Conservation (phyloP, 129 eudicot genomes). For the Flaveria ramosissima region DNA sequence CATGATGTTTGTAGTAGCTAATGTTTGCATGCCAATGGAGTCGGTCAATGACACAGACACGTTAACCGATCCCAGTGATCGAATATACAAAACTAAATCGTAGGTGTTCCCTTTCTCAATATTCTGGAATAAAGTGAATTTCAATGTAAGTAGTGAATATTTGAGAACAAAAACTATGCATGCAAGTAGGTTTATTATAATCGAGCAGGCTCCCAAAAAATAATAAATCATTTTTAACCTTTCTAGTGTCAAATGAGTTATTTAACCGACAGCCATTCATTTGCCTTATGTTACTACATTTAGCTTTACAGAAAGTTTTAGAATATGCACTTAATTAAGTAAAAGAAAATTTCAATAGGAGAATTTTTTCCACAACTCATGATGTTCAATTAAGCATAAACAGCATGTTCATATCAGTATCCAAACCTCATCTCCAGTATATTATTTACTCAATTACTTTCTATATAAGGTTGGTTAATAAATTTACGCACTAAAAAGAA, state of each 20-base stretch:
- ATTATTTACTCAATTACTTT: neutral
- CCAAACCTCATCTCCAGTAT: neutral
- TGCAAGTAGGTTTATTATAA: neutral
- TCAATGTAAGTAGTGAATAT: neutral
- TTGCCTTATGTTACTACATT: neutral
- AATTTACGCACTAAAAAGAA: neutral
- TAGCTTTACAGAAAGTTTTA: neutral
- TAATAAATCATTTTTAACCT: neutral
- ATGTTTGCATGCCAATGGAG: conserved; percentile 50
- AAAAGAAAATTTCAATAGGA: too few relatives aligned
- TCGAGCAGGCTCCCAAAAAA: neutral
- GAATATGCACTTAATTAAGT: neutral
- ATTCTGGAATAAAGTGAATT: conserved; percentile 53
- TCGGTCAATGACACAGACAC: conserved; percentile 55
- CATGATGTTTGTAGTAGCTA: conserved; percentile 61
- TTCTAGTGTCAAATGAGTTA: neutral
- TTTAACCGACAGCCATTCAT: neutral
- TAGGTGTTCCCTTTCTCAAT: conserved; percentile 87
- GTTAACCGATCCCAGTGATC: conserved; percentile 53
- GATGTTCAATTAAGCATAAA: neutral
- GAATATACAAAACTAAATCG: conserved; percentile 58
- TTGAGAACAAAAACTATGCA: conserved; percentile 15
- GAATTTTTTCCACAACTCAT: neutral
- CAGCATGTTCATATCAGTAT: neutral
- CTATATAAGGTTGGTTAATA: neutral